Conservation (phyloP, 1,284 basidiomycete genomes). For the Moniliophthora roreri region DNA sequence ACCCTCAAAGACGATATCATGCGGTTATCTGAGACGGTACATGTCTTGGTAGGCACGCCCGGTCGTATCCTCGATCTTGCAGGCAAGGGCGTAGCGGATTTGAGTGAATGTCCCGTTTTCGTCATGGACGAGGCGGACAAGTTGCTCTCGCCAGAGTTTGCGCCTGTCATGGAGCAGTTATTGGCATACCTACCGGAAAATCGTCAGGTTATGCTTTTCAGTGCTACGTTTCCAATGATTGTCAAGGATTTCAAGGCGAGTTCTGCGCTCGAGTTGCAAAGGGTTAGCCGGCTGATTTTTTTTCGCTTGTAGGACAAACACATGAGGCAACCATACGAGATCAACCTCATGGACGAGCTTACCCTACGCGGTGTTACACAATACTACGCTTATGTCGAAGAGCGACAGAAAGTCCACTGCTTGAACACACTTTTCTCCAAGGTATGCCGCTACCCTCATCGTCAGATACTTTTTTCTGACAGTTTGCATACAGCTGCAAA, state of each 20-base stretch:
- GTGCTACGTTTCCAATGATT: constrained; percentile 98
- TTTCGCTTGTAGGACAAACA: constrained; percentile 78
- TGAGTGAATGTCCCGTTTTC: constrained; percentile 93
- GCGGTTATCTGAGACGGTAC: constrained; percentile 87
- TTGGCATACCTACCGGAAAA: constrained; percentile 83
- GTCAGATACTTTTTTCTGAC: constrained; percentile 2
- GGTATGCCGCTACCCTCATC: constrained; percentile 39
- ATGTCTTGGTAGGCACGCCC: constrained; percentile 96
- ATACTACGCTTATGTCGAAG: constrained; percentile 99
- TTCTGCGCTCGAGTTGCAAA: too few species aligned
- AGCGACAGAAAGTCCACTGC: constrained; percentile 99
- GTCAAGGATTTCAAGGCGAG: constrained; percentile 97
- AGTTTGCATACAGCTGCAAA: constrained; percentile 79
- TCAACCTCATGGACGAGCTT: constrained; percentile 99
- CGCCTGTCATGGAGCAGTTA: constrained; percentile 97
- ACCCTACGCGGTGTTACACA: constrained; percentile 98
- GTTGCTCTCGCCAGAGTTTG: constrained; percentile 95
- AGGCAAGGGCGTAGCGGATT: constrained; percentile 91
- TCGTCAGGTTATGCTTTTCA: constrained; percentile 98
- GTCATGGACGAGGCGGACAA: constrained; percentile 99
- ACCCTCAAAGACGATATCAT: constrained; percentile 98
- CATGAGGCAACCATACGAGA: constrained; percentile 96
- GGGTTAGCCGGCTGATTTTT: too few species aligned
- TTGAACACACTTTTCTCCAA: constrained; percentile 97
- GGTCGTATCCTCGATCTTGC: constrained; percentile 95